A percentile compares a stretch with the other conserved stretches of the same genome.
phyloP scores from a whole-genome alignment of 148 eudicot genomes.

The Nyssa sinensis region DNA sequence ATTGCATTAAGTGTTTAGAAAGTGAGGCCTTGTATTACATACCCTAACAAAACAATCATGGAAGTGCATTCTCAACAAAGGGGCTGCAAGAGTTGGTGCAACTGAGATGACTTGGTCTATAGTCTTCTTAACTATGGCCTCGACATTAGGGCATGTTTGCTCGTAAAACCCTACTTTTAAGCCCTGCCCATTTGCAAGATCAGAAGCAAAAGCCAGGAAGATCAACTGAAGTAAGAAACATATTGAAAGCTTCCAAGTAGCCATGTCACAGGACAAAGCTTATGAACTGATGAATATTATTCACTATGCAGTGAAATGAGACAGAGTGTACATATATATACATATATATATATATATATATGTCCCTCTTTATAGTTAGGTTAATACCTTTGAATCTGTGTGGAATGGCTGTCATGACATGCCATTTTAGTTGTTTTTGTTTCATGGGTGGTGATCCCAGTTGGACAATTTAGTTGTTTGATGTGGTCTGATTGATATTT shows the following conservation, averaged over 20 bases:
- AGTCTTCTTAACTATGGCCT: slow-evolving; percentile 20
- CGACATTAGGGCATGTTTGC: slow-evolving; percentile 23
- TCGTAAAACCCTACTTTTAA: slow-evolving; percentile 23
- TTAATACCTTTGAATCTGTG: not conserved
- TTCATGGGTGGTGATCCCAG: not conserved
- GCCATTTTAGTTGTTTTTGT: not conserved
- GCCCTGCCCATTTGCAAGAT: slow-evolving; percentile 14
- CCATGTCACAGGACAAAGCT: not conserved
- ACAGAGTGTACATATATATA: too few species aligned
- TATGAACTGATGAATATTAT: too few species aligned
- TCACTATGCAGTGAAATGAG: not conserved
- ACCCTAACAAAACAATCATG: slow-evolving; percentile 40
- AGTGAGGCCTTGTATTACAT: not conserved
- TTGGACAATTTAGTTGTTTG: not conserved
- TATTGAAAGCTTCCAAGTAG: slow-evolving; percentile 4
- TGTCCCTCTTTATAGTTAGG: not conserved
- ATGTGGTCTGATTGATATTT: not conserved
- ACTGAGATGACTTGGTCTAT: not conserved
- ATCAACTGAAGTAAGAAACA: slow-evolving; percentile 3
- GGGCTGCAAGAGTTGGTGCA: slow-evolving; percentile 26
- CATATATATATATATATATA: too few species aligned
- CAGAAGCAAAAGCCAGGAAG: not conserved
- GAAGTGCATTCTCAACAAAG: slow-evolving; percentile 33
- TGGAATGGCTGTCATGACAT: not conserved
- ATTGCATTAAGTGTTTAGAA: not conserved